These are phyloP conservation scores for Acanthochlamys bracteata DNA, from an alignment of 106 monocot genomes.

Conservation along the genomic window DNA sequence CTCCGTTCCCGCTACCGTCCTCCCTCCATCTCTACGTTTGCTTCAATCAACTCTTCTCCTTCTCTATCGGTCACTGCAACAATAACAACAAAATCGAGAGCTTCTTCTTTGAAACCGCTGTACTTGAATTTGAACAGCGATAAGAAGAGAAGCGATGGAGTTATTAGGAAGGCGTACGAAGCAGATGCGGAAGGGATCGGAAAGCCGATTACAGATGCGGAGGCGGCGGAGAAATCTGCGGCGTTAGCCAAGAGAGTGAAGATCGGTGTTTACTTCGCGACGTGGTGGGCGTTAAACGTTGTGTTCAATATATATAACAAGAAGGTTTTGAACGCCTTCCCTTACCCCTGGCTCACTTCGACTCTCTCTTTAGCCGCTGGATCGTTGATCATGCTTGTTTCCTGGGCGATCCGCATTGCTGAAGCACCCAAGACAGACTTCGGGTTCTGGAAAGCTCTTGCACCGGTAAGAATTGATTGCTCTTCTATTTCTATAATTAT, in stretches of 20 bases:
- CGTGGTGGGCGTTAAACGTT: constrained; percentile 97
- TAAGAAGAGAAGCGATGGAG: background rate
- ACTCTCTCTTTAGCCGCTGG: constrained; percentile 86
- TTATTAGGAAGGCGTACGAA: constrained; percentile 21
- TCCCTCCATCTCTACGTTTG: background rate
- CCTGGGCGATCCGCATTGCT: constrained; percentile 59
- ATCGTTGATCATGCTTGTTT: constrained; percentile 74
- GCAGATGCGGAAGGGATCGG: constrained; percentile 18
- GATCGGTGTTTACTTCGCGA: constrained; percentile 88
- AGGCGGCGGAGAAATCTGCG: constrained; percentile 11
- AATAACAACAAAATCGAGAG: background rate
- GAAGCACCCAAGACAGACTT: constrained; percentile 62
- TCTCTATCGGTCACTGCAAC: background rate
- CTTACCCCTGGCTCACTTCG: constrained; percentile 86
- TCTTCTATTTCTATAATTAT: too few species aligned
- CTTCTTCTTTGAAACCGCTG: background rate
- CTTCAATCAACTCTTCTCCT: background rate
- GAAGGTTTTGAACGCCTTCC: constrained; percentile 92
- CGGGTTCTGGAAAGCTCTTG: constrained; percentile 80
- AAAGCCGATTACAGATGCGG: constrained; percentile 4
- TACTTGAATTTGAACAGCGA: background rate
- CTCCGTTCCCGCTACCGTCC: background rate
- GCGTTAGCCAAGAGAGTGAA: constrained; percentile 53
- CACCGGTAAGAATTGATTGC: constrained; percentile 42
- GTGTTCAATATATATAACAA: constrained; percentile 99